Percentiles rank a stretch among this genome's conserved stretches.
These are phyloP conservation scores for Nothomitra cinnamomea DNA, from an alignment of 2,329 filamentous ascomycete genomes.

Conservation along the genomic window DNA sequence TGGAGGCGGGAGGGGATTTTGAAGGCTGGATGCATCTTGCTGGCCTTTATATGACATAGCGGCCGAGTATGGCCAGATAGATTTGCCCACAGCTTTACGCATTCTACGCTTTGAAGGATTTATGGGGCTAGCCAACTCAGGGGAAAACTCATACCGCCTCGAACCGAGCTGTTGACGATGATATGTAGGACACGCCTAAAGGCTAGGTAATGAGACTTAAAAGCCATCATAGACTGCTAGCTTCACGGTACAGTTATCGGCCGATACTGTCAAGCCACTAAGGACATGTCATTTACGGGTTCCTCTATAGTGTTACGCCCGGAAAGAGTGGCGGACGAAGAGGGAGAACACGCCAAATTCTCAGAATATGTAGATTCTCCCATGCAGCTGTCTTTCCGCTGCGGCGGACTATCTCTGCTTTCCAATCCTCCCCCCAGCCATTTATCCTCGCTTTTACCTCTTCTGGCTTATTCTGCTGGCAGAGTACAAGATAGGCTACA, in stretches of 20 bases:
- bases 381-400: slow-evolving; percentile 83
- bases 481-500: slow-evolving; percentile 78
- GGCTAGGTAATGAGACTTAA: too few species aligned
- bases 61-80: slow-evolving; percentile 34
- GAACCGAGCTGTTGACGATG: too few species aligned
- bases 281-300: too few species aligned
- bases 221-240: too few species aligned
- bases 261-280: too few species aligned
- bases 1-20: slow-evolving; percentile 30
- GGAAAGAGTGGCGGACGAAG: too few species aligned
- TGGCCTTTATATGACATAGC: background rate
- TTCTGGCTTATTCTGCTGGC: slow-evolving; percentile 75
- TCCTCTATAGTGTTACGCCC: too few species aligned
- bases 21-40: slow-evolving; percentile 1
- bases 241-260: too few species aligned
- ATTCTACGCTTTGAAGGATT: too few species aligned
- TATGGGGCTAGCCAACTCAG: too few species aligned
- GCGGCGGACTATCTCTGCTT: slow-evolving; percentile 56
- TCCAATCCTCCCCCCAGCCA: slow-evolving; percentile 47
- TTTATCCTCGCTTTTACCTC: slow-evolving; percentile 48
- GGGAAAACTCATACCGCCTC: too few species aligned
- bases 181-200: too few species aligned
- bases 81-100: slow-evolving; percentile 33
- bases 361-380: slow-evolving; percentile 82
- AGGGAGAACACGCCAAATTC: slow-evolving; percentile 48